phyloP scores from a whole-genome alignment of 139 green algal genomes.

The Chlamydomonas sphaeroides region DNA sequence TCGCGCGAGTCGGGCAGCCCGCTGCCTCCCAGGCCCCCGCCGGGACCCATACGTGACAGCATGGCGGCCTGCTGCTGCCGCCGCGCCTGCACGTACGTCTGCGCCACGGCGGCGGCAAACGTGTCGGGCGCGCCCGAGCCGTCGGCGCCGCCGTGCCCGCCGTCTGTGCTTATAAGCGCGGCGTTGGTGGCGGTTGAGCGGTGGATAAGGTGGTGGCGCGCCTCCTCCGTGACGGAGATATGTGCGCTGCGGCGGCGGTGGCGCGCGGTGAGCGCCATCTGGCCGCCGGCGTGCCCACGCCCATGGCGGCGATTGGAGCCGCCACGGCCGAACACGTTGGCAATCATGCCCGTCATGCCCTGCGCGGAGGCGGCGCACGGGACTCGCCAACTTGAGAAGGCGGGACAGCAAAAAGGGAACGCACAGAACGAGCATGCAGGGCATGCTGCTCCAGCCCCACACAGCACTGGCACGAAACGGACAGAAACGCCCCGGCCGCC shows the following conservation, averaged over 20 bases:
- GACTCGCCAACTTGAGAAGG: too few species aligned
- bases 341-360: neutral
- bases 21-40: too few species aligned
- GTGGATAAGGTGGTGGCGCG: slow-evolving; percentile 25
- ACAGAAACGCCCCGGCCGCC: neutral
- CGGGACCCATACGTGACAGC: neutral
- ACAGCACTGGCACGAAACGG: too few species aligned
- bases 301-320: too few species aligned
- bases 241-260: slow-evolving; percentile 11
- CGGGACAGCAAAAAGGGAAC: too few species aligned
- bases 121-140: neutral
- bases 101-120: slow-evolving; percentile 28
- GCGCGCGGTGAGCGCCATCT: neutral
- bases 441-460: too few species aligned
- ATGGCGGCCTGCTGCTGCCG: slow-evolving; percentile 19
- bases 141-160: too few species aligned
- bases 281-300: neutral
- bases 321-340: slow-evolving; percentile 25
- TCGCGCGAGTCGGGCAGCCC: neutral
- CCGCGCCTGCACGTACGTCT: slow-evolving; percentile 24
- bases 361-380: too few species aligned
- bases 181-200: neutral
- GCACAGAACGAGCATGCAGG: too few species aligned
- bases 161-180: too few species aligned
- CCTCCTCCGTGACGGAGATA: slow-evolving; percentile 14